These are phyloP conservation scores for Syzygium grande DNA, from an alignment of 345 rosid genomes.

Conservation along the genomic window DNA sequence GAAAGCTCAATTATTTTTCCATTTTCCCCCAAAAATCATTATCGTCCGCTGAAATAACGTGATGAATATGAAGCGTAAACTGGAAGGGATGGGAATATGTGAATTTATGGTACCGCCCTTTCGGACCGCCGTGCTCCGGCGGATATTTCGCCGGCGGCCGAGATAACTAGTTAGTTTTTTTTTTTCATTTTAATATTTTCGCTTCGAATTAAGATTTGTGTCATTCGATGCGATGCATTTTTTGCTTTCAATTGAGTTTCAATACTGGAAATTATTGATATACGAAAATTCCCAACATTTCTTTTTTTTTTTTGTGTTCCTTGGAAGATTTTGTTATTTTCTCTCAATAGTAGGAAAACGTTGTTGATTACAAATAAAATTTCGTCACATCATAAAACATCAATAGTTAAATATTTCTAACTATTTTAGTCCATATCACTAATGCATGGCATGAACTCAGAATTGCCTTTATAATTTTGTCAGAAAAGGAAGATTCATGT, in stretches of 20 bases:
- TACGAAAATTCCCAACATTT: background rate
- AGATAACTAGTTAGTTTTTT: too few species aligned
- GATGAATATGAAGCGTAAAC: too few species aligned
- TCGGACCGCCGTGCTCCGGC: too few species aligned
- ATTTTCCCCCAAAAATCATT: too few species aligned
- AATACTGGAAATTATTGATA: background rate
- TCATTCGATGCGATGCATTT: background rate
- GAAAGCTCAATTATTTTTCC: background rate
- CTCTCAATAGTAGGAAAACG: background rate
- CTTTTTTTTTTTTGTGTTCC: background rate
- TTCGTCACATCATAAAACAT: background rate
- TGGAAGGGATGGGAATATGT: too few species aligned
- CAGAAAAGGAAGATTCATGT: background rate
- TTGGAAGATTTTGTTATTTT: background rate
- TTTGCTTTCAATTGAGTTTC: background rate
- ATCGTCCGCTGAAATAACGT: too few species aligned
- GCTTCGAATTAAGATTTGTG: background rate
- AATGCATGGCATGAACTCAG: background rate
- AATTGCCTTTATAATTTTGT: background rate
- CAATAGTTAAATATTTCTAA: background rate
- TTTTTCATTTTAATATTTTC: too few species aligned
- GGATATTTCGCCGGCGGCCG: background rate
- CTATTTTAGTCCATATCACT: background rate
- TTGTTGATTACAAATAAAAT: background rate
- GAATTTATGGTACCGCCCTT: background rate